phyloP scores from a whole-genome alignment of 768 basidiomycete species.

The Piloderma croceum region DNA sequence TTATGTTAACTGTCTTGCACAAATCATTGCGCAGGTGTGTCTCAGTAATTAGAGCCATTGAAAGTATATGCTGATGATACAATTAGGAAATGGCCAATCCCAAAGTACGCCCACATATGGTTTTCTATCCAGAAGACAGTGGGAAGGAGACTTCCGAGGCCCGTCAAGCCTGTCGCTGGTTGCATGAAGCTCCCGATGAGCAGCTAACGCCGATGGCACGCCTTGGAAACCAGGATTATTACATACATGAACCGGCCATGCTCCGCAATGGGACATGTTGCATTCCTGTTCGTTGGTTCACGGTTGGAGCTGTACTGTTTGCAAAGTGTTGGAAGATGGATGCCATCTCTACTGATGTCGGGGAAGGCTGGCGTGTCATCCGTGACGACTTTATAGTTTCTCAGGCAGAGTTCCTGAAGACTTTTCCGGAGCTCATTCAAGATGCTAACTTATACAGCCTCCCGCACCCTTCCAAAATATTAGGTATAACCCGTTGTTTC shows the following conservation, averaged over 20 bases:
- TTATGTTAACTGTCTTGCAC: conserved; percentile 16
- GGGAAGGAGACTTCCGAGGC: conserved; percentile 17
- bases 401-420: conserved; percentile 4
- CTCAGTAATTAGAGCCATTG: not conserved
- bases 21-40: conserved; percentile 29
- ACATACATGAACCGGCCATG: conserved; percentile 22
- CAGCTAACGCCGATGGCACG: conserved; percentile 25
- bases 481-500: conserved; percentile 5
- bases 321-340: conserved; percentile 18
- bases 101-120: conserved; percentile 22
- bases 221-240: no score
- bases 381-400: conserved; percentile 7
- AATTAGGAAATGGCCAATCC: conserved; percentile 36
- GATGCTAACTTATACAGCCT: conserved; percentile 5
- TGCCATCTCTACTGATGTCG: not conserved
- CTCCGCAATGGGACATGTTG: conserved; percentile 9
- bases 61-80: not conserved
- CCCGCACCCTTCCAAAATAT: conserved; percentile 10
- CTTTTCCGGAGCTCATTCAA: no score
- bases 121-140: conserved; percentile 31
- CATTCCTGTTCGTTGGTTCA: conserved; percentile 26
- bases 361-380: conserved; percentile 16
- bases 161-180: conserved; percentile 23
- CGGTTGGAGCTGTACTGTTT: conserved; percentile 1
- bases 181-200: conserved; percentile 17